These are phyloP conservation scores for Acanthamoeba lenticulata DNA, from an alignment of 208 protist species.

Conservation along the genomic window DNA sequence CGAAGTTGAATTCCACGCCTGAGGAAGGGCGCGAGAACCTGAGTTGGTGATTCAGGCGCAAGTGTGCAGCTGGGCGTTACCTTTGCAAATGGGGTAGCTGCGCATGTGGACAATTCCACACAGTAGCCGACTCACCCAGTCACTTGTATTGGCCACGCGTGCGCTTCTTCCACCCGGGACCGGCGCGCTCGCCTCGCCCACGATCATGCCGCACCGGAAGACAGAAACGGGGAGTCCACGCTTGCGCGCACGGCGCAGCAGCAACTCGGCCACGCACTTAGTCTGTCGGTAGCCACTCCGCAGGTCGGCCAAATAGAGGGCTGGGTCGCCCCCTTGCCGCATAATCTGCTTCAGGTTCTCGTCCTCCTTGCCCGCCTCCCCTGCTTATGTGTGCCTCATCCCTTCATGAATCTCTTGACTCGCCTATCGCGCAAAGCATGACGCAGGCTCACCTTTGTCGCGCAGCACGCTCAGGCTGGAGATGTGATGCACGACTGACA, in stretches of 20 bases:
- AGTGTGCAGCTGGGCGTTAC: neutral
- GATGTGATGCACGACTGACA: neutral
- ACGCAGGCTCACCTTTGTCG: neutral
- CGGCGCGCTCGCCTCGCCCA: neutral
- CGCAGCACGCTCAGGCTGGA: neutral
- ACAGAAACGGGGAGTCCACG: neutral
- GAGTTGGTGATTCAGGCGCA: neutral
- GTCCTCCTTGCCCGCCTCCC: neutral
- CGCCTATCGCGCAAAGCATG: neutral
- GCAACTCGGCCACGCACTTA: constrained; percentile 16
- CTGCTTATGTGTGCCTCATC: too few species aligned
- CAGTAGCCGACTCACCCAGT: neutral
- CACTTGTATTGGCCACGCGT: neutral
- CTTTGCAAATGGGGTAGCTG: neutral
- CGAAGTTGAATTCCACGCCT: neutral
- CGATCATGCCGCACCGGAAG: neutral
- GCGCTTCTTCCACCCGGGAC: neutral
- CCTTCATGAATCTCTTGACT: too few species aligned
- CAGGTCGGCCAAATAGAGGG: neutral
- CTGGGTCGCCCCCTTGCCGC: neutral
- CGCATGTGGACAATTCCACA: neutral
- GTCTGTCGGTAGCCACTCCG: neutral
- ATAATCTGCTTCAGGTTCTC: constrained; percentile 2
- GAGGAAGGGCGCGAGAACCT: neutral
- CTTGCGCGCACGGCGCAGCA: neutral